A percentile compares a stretch with the other conserved stretches of the same genome.
These are phyloP conservation scores for Pseudocercospora vitis DNA, from an alignment of 2,329 filamentous ascomycete genomes.

Conservation along the genomic window DNA sequence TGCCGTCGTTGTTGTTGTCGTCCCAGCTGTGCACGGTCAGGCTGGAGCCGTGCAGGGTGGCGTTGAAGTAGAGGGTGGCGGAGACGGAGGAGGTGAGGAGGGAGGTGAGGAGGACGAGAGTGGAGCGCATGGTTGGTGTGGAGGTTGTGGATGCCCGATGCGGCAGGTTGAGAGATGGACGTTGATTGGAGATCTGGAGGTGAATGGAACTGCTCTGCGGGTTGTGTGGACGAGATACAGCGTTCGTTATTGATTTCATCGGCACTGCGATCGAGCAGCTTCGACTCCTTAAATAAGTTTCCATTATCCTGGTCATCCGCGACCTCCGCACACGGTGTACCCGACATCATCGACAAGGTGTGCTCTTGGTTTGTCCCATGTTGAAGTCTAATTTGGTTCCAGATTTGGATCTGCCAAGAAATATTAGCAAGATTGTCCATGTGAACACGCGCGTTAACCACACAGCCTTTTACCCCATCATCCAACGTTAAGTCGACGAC, in stretches of 20 bases:
- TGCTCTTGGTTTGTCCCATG: neutral
- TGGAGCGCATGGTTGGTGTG: neutral
- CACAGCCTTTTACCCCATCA: neutral
- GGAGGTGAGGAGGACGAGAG: neutral
- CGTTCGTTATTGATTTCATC: neutral
- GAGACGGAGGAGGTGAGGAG: slow-evolving; percentile 4
- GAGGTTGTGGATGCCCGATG: neutral
- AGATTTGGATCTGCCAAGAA: neutral
- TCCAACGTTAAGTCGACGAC: neutral
- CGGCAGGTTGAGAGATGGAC: neutral
- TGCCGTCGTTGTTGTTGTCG: slow-evolving; percentile 25
- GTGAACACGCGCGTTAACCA: neutral
- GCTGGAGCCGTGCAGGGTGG: slow-evolving; percentile 19
- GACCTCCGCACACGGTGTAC: neutral
- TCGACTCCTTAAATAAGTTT: slow-evolving; percentile 3
- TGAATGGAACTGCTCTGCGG: neutral
- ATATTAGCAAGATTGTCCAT: neutral
- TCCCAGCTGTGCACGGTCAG: slow-evolving; percentile 25
- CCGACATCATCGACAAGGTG: slow-evolving; percentile 2
- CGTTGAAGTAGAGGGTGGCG: slow-evolving; percentile 22
- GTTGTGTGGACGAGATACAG: neutral
- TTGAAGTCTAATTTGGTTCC: too few species aligned
- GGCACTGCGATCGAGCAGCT: neutral
- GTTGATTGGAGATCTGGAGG: neutral
- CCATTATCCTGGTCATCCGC: neutral